phyloP scores from a whole-genome alignment of 345 rosid genomes.

The Eucalyptus camaldulensis region DNA sequence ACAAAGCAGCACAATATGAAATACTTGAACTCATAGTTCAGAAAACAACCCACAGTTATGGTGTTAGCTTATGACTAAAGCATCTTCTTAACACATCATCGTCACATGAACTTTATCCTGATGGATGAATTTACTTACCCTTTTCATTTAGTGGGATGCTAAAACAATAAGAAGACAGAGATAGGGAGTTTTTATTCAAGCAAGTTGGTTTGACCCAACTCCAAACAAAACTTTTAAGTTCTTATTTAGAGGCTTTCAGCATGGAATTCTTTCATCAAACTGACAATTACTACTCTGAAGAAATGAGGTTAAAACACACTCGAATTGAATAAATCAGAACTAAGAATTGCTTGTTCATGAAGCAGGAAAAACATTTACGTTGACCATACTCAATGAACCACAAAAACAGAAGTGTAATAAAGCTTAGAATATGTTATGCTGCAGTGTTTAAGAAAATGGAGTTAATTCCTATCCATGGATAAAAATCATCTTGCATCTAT shows the following conservation, averaged over 20 bases:
- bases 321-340: neutral
- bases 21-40: neutral
- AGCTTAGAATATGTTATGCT: neutral
- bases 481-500: neutral
- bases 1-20: neutral
- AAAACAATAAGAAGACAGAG: neutral
- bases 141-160: neutral
- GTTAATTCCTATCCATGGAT: neutral
- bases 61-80: neutral
- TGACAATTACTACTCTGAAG: neutral
- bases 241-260: neutral
- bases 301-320: neutral
- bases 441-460: neutral
- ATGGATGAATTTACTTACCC: neutral
- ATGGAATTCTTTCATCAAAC: neutral
- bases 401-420: neutral
- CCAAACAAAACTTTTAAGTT: neutral
- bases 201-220: neutral
- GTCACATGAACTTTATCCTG: neutral
- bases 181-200: neutral
- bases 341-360: neutral
- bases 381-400: neutral
- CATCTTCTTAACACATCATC: neutral
- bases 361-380: neutral
- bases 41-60: neutral